Base-by-base conservation (phyloP, 768 basidiomycete species). In the Boletus tomentosulus region DNA sequence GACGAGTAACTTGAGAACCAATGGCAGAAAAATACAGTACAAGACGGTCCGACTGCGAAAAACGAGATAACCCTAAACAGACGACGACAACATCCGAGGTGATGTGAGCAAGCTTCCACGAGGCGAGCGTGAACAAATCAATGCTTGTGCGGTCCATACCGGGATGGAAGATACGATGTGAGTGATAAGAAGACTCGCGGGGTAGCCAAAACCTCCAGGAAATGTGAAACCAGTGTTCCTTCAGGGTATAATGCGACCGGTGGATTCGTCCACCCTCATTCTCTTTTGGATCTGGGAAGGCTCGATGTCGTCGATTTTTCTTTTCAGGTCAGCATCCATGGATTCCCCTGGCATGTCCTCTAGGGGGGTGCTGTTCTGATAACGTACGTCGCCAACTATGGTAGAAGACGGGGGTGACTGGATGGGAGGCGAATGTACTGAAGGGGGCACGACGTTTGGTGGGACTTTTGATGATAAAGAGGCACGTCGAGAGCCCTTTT, bases 211-310 rank as follows among this genome's bases (percentile, higher is more conserved):
- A 62, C 59, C 62, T 60, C 68, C 51, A 35, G 27, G 31, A 56
- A 48, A 55, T 57, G 39, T 50, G 58, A 49, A 63, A 62, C 63
- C 59, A 60, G 54, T 59, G 56, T 62, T 59, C 63, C 60, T 70
- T 81, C 74, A 83, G 73, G 80, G 82, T 80, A 84, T 81, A 70
- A 73, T 71, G 66, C 73, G 71, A 45, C 73, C 69, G 48, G 73
- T 72, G 54, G 74, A 65, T 62, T 76, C 75, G 58, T 82, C 82
- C 74, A 87, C 79, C 68, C 84, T 78, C 80, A 88, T 82, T 79
- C 85, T 86, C 82, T 89, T 89, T 57, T 75, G 71, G 52, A 79
- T 78, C 61, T 82, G 79, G 34, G 60, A 67, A 54, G 73, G 64
- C 53, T 81, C 83, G 53, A 76, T 58, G 59, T 81, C 79, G 51